Percentiles rank a stretch among this genome's conserved stretches.
Evolutionary conservation across 2,329 filamentous ascomycete genomes (phyloP).

Genomic region (Thermothelomyces thermophilus): DNA sequence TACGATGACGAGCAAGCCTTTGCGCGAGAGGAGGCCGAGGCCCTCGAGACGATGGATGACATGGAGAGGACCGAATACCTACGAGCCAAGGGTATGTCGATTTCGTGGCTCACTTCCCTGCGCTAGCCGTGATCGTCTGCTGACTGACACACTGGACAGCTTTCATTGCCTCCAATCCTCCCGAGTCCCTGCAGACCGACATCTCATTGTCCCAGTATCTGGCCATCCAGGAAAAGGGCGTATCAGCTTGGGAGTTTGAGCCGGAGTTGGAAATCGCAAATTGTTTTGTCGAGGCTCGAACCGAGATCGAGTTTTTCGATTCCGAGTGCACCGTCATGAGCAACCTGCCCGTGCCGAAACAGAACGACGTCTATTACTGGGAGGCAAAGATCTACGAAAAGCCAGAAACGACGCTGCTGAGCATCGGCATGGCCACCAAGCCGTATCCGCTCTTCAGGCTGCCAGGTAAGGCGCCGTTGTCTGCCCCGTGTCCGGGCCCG

Average conservation of each 20-base stretch:
- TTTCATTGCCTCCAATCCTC: conserved; percentile 88
- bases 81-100: conserved; percentile 74
- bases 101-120: neutral
- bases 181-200: conserved; percentile 91
- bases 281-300: conserved; percentile 93
- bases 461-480: conserved; percentile 61
- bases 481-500: neutral
- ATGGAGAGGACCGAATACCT: conserved; percentile 84
- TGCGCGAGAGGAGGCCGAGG: conserved; percentile 86
- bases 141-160: conserved; percentile 45
- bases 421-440: conserved; percentile 92
- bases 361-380: conserved; percentile 99
- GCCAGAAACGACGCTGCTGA: conserved; percentile 77
- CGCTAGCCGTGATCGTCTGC: neutral
- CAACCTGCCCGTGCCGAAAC: conserved; percentile 93
- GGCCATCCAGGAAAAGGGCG: conserved; percentile 97
- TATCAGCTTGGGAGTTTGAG: conserved; percentile 99
- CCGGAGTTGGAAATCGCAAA: conserved; percentile 98
- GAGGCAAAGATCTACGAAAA: conserved; percentile 98
- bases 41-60: conserved; percentile 92
- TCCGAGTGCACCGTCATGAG: conserved; percentile 95
- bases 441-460: conserved; percentile 92
- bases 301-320: conserved; percentile 98
- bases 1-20: conserved; percentile 98
- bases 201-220: conserved; percentile 97